Conservation (phyloP, 345 rosid genomes). For the Trapa bicornis region DNA sequence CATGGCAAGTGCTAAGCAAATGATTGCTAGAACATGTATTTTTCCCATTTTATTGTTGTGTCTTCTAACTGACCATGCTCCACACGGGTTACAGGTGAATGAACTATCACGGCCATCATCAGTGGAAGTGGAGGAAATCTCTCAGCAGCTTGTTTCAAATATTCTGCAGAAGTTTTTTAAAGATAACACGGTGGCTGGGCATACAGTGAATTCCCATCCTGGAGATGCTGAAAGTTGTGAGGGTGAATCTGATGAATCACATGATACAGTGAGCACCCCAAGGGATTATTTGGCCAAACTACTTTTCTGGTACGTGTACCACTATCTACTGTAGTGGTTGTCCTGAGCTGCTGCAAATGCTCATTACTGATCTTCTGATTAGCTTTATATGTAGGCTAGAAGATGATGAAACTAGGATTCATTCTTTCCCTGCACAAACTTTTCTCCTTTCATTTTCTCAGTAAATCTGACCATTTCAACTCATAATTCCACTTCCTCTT, state of each 20-base stretch:
- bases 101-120: conserved; percentile 82
- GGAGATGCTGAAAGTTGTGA: conserved; percentile 15
- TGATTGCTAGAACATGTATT: neutral
- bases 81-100: conserved; percentile 29
- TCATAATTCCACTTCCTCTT: no score
- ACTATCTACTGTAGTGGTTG: neutral
- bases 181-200: conserved; percentile 8
- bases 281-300: conserved; percentile 88
- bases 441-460: no score
- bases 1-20: conserved; percentile 30
- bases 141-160: conserved; percentile 68
- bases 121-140: conserved; percentile 69
- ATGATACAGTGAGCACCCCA: conserved; percentile 44
- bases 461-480: no score
- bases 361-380: neutral
- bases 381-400: neutral
- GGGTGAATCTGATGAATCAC: conserved; percentile 29
- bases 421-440: no score
- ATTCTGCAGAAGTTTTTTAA: conserved; percentile 26
- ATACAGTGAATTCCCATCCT: conserved; percentile 19
- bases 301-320: conserved; percentile 61
- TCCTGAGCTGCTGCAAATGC: neutral
- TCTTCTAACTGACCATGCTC: neutral
- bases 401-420: no score
- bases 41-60: neutral